Conservation (phyloP, 441 rosid species). For the Francoa sonchifolia region DNA sequence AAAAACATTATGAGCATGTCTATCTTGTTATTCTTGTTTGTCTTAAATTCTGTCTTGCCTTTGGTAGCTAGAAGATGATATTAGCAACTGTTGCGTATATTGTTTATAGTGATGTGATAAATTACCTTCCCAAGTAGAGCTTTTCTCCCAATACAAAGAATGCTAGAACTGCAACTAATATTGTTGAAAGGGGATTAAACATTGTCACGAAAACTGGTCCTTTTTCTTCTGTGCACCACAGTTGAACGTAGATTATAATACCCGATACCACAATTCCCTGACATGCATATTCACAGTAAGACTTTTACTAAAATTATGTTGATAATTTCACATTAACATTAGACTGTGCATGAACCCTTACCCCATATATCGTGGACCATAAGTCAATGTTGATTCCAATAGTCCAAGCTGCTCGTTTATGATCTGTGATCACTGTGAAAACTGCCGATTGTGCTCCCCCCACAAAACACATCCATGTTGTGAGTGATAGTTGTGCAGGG, state of each 20-base stretch:
- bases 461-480: conserved; percentile 48
- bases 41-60: background rate
- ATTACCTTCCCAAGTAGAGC: conserved; percentile 54
- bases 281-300: conserved; percentile 6
- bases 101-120: background rate
- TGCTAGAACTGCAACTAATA: conserved; percentile 36
- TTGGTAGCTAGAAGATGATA: too few species aligned
- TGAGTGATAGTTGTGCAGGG: conserved; percentile 51
- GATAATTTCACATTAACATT: background rate
- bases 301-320: background rate
- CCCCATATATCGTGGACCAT: conserved; percentile 47
- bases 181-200: conserved; percentile 53
- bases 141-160: conserved; percentile 49
- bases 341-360: conserved; percentile 13
- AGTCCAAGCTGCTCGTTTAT: conserved; percentile 35
- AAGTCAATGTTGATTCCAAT: conserved; percentile 45
- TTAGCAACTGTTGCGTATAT: background rate
- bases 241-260: conserved; percentile 25
- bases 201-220: conserved; percentile 64
- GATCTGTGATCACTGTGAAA: conserved; percentile 34
- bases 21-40: background rate
- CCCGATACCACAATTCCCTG: conserved; percentile 59
- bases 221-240: conserved; percentile 48
- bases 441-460: conserved; percentile 59
- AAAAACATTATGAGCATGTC: background rate